These are phyloP conservation scores for Mycena alexandri DNA, from an alignment of 768 basidiomycete genomes.

Conservation along the genomic window DNA sequence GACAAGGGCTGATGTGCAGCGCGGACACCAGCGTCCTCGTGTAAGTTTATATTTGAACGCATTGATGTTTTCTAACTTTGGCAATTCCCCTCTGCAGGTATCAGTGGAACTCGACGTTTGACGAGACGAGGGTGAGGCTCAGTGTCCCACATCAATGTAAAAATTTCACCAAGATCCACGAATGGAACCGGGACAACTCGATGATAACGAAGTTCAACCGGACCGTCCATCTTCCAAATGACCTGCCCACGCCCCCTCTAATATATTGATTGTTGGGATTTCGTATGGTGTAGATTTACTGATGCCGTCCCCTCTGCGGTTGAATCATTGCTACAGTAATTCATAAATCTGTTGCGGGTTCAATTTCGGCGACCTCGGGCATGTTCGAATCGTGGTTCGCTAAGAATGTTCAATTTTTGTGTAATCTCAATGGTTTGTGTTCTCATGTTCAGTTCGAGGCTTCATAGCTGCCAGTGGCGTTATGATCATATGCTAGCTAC, in stretches of 20 bases:
- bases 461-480: too few species aligned
- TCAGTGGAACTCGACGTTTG: conserved; percentile 15
- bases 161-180: conserved; percentile 19
- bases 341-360: too few species aligned
- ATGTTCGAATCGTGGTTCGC: too few species aligned
- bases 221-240: conserved; percentile 11
- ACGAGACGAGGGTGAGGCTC: conserved; percentile 21
- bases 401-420: too few species aligned
- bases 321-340: too few species aligned
- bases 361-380: too few species aligned
- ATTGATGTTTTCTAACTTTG: conserved; percentile 3
- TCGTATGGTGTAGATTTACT: not conserved
- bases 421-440: too few species aligned
- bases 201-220: conserved; percentile 9
- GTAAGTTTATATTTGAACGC: conserved; percentile 13
- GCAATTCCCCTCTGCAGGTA: conserved; percentile 11
- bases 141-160: conserved; percentile 23
- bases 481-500: too few species aligned
- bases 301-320: too few species aligned
- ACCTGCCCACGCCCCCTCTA: conserved; percentile 13
- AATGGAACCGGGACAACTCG: conserved; percentile 19
- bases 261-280: conserved; percentile 17
- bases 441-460: too few species aligned
- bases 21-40: conserved; percentile 34
- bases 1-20: conserved; percentile 29